phyloP scores from a whole-genome alignment of 768 basidiomycete species.

The Boletellus emodensis region DNA sequence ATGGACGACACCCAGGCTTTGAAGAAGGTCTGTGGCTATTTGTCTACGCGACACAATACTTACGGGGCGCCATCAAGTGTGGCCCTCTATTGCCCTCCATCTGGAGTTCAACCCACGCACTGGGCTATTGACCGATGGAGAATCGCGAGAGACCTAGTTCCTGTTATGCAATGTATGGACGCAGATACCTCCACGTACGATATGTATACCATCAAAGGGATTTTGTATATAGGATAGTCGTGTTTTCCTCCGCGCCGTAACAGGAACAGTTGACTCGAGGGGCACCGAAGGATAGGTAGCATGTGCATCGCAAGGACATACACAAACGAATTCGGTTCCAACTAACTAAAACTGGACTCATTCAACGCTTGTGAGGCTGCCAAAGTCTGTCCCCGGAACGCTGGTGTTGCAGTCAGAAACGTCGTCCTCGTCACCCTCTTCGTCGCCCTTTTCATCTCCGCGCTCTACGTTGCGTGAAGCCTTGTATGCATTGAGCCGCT shows the following conservation, averaged over 20 bases:
- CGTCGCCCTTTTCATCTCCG: conserved; percentile 6
- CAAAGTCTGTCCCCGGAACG: conserved; percentile 39
- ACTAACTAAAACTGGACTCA: conserved; percentile 16
- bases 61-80: conserved; percentile 41
- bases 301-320: conserved; percentile 2
- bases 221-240: conserved; percentile 4
- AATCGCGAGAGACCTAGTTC: conserved; percentile 15
- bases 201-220: conserved; percentile 8
- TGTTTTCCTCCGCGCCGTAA: background rate
- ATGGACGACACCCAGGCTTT: conserved; percentile 81
- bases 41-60: background rate
- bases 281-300: background rate
- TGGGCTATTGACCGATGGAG: conserved; percentile 21
- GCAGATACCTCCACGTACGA: conserved; percentile 3
- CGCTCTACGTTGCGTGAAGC: conserved; percentile 11
- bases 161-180: background rate
- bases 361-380: conserved; percentile 52
- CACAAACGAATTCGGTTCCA: background rate
- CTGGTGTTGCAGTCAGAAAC: conserved; percentile 38
- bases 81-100: conserved; percentile 62
- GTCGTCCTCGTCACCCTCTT: conserved; percentile 26
- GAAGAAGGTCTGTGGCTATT: conserved; percentile 60
- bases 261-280: background rate
- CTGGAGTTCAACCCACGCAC: conserved; percentile 54
- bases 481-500: conserved; percentile 19